phyloP scores from a whole-genome alignment of 2,329 filamentous ascomycete species.

The Stemphylium lycopersici region DNA sequence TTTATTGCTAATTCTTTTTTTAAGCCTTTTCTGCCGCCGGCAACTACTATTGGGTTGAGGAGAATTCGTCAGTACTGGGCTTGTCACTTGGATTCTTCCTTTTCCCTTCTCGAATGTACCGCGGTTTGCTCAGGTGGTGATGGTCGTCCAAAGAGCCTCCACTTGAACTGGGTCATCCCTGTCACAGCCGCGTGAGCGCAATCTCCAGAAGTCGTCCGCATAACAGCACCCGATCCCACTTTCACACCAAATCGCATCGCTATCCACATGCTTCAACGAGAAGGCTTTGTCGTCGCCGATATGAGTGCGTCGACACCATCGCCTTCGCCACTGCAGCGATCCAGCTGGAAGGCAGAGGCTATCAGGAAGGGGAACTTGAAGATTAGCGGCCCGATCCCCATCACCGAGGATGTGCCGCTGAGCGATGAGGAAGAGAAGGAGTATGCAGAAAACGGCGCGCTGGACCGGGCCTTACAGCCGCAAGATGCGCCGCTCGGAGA shows the following conservation, averaged over 20 bases:
- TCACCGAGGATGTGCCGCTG: conserved; percentile 44
- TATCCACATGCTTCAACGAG: conserved; percentile 42
- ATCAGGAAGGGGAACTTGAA: conserved; percentile 48
- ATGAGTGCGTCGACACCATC: conserved; percentile 36
- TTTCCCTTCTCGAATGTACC: conserved; percentile 2
- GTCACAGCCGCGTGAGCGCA: conserved; percentile 30
- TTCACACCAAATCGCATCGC: conserved; percentile 17
- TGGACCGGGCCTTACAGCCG: conserved; percentile 18
- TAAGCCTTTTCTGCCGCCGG: conserved; percentile 1
- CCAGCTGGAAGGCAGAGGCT: conserved; percentile 49
- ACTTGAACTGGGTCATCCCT: conserved; percentile 27
- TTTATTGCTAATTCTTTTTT: conserved; percentile 16
- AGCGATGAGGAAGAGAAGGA: conserved; percentile 45
- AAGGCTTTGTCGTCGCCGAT: conserved; percentile 37
- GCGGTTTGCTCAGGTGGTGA: conserved; percentile 17
- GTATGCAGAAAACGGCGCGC: conserved; percentile 33
- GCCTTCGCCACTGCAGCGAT: conserved; percentile 37
- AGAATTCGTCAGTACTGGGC: conserved; percentile 1
- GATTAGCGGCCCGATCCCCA: conserved; percentile 49
- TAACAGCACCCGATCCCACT: conserved; percentile 19
- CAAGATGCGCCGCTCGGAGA: conserved; percentile 19
- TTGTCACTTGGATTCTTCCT: conserved; percentile 4
- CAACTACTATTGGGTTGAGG: conserved; percentile 4
- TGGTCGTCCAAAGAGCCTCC: conserved; percentile 23
- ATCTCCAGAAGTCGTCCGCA: conserved; percentile 26